phyloP scores from a whole-genome alignment of 306 rosid genomes.

The Amphicarpaea edgeworthii region DNA sequence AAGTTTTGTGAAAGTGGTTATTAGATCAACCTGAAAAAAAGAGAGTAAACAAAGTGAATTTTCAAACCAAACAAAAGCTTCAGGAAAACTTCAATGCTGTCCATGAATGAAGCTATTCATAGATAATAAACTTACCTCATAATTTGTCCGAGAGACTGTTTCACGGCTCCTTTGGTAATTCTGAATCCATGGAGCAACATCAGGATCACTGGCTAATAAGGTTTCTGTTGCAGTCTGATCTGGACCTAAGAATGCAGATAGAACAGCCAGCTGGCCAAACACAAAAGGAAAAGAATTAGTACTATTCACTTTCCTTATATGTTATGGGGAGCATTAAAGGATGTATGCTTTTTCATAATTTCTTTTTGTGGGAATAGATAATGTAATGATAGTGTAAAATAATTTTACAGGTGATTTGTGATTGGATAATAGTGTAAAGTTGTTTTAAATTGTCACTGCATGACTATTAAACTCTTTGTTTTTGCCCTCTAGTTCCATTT shows the following conservation, averaged over 20 bases:
- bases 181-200: slow-evolving; percentile 89
- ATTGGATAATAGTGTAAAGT: too few species aligned
- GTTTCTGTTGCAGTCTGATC: slow-evolving; percentile 84
- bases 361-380: too few species aligned
- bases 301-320: neutral
- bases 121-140: slow-evolving; percentile 63
- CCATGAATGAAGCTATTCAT: neutral
- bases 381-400: too few species aligned
- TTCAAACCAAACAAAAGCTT: slow-evolving; percentile 34
- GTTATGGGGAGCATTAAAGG: neutral
- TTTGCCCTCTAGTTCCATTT: neutral
- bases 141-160: slow-evolving; percentile 93
- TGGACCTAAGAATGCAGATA: slow-evolving; percentile 94
- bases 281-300: slow-evolving; percentile 31
- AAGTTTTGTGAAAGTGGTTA: slow-evolving; percentile 82
- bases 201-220: slow-evolving; percentile 75
- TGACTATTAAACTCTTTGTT: too few species aligned
- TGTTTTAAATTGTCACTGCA: too few species aligned
- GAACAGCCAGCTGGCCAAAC: slow-evolving; percentile 77
- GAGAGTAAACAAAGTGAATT: slow-evolving; percentile 14
- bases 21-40: slow-evolving; percentile 82
- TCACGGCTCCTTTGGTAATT: slow-evolving; percentile 93
- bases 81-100: slow-evolving; percentile 10
- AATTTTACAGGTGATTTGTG: too few species aligned
- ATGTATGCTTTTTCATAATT: slow-evolving; percentile 1